Evolutionary conservation across 176 grass and related monocot genomes (phyloP), one percentile per base, ranked within the genome.

Genomic region (Guadua angustifolia): DNA sequence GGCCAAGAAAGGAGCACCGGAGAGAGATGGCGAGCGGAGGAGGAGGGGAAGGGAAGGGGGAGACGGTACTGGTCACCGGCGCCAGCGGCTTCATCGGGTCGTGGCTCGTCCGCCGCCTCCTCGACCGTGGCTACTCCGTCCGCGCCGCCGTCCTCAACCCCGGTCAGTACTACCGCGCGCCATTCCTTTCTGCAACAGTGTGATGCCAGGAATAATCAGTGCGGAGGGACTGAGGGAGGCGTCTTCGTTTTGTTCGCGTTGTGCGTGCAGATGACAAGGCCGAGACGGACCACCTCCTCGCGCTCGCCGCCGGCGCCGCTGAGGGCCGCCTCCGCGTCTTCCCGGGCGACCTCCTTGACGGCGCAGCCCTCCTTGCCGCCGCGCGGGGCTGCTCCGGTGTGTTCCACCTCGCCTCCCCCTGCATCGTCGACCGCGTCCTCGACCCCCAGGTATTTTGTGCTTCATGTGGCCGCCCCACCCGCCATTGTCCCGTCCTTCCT

Each of bases 61-160:
- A 83, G 77, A 86, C 56, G 32, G 93, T 94, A 66, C 63, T 94
- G 82, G 91, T 95, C 38, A 95, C 96, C 11, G 96, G 96, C 66
- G 96, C 89, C 1, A 98, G 93, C 79, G 93, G 95, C n/a, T 93
- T 95, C 93, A 95, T 94, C 83, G 89, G 95, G 39, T 98, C 95
- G 0, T 89, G 76, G 36, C 47, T 93, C 40, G 85, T 98, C 8
- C 85, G 90, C 47, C 64, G 38, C 72, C 95, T 98, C 79, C 95
- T 92, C 68, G 73, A 38, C 12, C 89, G 89, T 44, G 95, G 95
- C 77, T 98, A 94, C 87, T 47, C 19, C 66, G 77, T 98, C 78
- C 93, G 87, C 71, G 91, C 95, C 76, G 92, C 89, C 79, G 95
- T 95, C 77, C 88, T 88, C 80, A 89, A 89, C 60, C 91, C 94